phyloP scores from a whole-genome alignment of 441 rosid species.

The Syzygium syzygioides region DNA sequence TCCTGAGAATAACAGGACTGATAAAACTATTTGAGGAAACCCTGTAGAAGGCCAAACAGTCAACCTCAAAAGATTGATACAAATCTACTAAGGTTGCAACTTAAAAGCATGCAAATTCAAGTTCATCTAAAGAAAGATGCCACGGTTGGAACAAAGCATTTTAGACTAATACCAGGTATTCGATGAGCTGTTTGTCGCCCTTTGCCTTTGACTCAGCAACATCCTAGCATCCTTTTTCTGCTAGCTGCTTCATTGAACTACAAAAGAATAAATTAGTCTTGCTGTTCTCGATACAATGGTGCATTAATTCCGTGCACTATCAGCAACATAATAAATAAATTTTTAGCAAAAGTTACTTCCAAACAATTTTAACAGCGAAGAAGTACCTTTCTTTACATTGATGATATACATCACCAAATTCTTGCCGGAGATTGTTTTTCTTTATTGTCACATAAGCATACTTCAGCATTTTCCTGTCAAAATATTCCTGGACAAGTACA shows the following conservation, averaged over 20 bases:
- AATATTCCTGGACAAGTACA: constrained; percentile 62
- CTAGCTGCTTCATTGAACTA: constrained; percentile 70
- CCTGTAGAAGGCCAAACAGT: background rate
- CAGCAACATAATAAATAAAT: background rate
- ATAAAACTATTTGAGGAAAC: background rate
- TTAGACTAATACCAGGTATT: constrained; percentile 49
- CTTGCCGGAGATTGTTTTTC: constrained; percentile 65
- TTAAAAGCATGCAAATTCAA: background rate
- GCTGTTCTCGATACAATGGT: background rate
- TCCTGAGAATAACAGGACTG: background rate
- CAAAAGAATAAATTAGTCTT: constrained; percentile 10
- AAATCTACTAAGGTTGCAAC: background rate
- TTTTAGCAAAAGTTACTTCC: background rate
- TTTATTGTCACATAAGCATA: constrained; percentile 60
- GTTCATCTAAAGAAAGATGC: background rate
- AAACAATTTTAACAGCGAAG: background rate
- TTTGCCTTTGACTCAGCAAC: constrained; percentile 75
- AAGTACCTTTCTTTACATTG: constrained; percentile 73
- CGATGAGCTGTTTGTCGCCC: constrained; percentile 54
- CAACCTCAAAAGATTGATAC: background rate
- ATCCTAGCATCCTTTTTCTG: constrained; percentile 91
- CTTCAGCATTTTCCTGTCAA: constrained; percentile 62
- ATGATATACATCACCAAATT: constrained; percentile 63
- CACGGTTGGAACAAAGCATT: constrained; percentile 5
- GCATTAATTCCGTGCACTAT: background rate